Evolutionary conservation across 768 basidiomycete genomes (phyloP).

Genomic region (Lenzites betulinus): DNA sequence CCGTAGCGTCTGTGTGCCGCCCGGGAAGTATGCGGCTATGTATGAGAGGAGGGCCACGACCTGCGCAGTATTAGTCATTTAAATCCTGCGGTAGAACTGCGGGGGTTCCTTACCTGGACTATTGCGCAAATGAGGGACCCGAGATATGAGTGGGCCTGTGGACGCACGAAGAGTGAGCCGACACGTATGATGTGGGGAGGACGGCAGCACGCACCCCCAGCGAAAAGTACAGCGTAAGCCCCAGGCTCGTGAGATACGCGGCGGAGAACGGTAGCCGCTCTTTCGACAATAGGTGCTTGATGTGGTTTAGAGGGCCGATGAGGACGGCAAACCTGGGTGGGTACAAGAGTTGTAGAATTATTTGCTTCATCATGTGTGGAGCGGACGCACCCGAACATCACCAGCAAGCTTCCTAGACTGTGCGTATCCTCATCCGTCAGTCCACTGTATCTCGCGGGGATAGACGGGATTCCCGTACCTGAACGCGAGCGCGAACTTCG

Average conservation of each 20-base stretch:
- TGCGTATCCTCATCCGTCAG: not conserved
- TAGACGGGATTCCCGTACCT: conserved; percentile 47
- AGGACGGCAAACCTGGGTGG: conserved; percentile 72
- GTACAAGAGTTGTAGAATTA: not conserved
- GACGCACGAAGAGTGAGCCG: not conserved
- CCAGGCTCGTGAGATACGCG: conserved; percentile 83
- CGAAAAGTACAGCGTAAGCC: conserved; percentile 88
- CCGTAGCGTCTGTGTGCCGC: conserved; percentile 77
- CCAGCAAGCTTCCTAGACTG: conserved; percentile 86
- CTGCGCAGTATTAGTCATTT: conserved; percentile 34
- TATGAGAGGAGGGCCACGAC: conserved; percentile 86
- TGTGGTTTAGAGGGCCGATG: conserved; percentile 87
- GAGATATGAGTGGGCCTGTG: conserved; percentile 78
- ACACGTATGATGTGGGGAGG: not conserved
- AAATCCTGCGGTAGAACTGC: not conserved
- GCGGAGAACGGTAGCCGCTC: conserved; percentile 84
- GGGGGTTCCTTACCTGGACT: conserved; percentile 58
- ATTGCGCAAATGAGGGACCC: conserved; percentile 83
- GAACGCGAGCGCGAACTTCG: conserved; percentile 91
- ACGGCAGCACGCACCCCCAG: conserved; percentile 64
- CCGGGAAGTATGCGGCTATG: conserved; percentile 94
- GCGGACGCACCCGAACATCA: conserved; percentile 86
- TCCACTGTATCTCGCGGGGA: not conserved
- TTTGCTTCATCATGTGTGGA: not conserved
- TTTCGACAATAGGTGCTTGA: conserved; percentile 82